A percentile compares a stretch with the other conserved stretches of the same genome.
phyloP scores from a whole-genome alignment of 2,329 filamentous ascomycete species.

The Microascus cirrosus region DNA sequence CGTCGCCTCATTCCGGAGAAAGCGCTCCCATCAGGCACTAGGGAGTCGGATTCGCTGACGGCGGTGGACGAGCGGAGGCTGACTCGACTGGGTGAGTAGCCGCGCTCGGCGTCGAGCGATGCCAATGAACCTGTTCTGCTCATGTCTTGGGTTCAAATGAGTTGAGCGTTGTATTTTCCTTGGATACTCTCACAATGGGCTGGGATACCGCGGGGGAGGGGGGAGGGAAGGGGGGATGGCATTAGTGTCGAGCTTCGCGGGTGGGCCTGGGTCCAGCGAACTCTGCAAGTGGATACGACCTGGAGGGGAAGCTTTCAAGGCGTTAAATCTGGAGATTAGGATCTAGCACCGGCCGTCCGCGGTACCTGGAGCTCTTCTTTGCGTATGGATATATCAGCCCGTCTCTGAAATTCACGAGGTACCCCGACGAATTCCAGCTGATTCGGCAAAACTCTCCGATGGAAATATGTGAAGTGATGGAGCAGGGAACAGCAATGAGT shows the following conservation, averaged over 20 bases:
- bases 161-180: too few relatives aligned
- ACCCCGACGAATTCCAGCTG: background rate
- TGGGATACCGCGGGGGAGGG: too few relatives aligned
- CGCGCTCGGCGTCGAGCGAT: slow-evolving; percentile 27
- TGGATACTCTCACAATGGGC: too few relatives aligned
- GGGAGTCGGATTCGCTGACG: slow-evolving; percentile 31
- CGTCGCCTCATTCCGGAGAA: slow-evolving; percentile 16
- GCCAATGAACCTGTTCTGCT: background rate
- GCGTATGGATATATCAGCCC: background rate
- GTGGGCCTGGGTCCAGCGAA: too few relatives aligned
- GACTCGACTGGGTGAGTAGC: slow-evolving; percentile 25
- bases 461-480: background rate
- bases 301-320: background rate
- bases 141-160: background rate
- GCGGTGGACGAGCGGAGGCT: slow-evolving; percentile 29
- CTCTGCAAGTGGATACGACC: background rate
- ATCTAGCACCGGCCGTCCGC: background rate
- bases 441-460: background rate
- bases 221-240: too few relatives aligned
- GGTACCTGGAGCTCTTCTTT: background rate
- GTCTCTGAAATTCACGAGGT: background rate
- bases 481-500: too few relatives aligned
- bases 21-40: background rate
- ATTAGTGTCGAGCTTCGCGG: too few relatives aligned
- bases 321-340: background rate